Conservation (phyloP, 805 yeast species). For the Zygoascus bituminiphila region DNA sequence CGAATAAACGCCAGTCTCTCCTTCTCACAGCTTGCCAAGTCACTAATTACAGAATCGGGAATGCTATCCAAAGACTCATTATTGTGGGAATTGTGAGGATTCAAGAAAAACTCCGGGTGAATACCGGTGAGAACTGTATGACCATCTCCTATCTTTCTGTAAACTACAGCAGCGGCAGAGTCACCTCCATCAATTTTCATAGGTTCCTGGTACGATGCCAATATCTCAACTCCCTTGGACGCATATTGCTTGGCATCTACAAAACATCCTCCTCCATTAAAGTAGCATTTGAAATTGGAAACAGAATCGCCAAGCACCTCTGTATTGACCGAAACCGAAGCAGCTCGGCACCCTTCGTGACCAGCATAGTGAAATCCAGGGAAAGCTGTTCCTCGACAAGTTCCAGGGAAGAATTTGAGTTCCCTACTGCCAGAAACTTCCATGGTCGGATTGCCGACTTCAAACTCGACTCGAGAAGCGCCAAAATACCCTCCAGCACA, state of each 20-base stretch:
- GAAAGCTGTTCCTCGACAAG: constrained; percentile 71
- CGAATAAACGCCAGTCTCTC: constrained; percentile 50
- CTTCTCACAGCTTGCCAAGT: constrained; percentile 36
- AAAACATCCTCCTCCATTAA: constrained; percentile 88
- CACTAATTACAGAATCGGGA: constrained; percentile 13
- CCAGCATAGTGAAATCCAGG: constrained; percentile 73
- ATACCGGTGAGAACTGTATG: constrained; percentile 69
- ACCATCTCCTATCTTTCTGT: constrained; percentile 65
- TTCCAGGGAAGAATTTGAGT: constrained; percentile 73
- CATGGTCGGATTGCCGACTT: constrained; percentile 56
- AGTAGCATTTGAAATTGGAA: constrained; percentile 36
- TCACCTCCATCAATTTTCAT: constrained; percentile 40
- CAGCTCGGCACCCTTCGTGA: constrained; percentile 67
- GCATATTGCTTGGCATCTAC: constrained; percentile 55
- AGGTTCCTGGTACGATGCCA: constrained; percentile 58
- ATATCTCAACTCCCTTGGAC: constrained; percentile 45
- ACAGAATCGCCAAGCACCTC: constrained; percentile 7
- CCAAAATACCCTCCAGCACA: constrained; percentile 96
- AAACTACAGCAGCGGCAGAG: constrained; percentile 61
- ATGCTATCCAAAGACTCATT: constrained; percentile 5
- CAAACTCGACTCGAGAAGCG: constrained; percentile 70
- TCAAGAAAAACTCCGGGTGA: constrained; percentile 72
- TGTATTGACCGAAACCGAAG: constrained; percentile 34
- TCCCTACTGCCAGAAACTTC: constrained; percentile 87
- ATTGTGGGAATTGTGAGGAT: constrained; percentile 27